These are phyloP conservation scores for Verticillium klebahnii DNA, from an alignment of 2,329 filamentous ascomycete genomes.

Conservation along the genomic window DNA sequence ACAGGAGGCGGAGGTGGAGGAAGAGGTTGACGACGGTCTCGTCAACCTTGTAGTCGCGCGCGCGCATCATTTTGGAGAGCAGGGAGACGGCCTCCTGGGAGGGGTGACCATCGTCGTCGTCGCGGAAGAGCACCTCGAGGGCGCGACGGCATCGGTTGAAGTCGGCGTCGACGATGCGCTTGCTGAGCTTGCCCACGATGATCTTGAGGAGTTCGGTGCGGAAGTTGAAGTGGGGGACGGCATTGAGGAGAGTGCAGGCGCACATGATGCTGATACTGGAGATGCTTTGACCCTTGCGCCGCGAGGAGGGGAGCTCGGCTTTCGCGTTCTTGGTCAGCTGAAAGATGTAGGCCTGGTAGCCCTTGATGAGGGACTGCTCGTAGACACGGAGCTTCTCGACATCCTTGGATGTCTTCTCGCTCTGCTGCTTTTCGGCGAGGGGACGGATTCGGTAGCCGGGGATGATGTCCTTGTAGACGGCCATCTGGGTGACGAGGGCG, in stretches of 20 bases:
- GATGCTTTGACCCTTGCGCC: constrained; percentile 43
- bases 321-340: constrained; percentile 67
- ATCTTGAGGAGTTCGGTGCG: constrained; percentile 83
- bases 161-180: constrained; percentile 65
- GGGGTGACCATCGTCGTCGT: constrained; percentile 86
- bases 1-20: constrained; percentile 79
- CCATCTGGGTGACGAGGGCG: constrained; percentile 77
- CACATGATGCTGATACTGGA: constrained; percentile 79
- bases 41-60: constrained; percentile 74
- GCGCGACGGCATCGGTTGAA: constrained; percentile 74
- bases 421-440: constrained; percentile 66
- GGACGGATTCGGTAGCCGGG: constrained; percentile 93
- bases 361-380: constrained; percentile 80
- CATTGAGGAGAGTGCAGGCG: constrained; percentile 71
- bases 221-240: constrained; percentile 97
- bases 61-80: constrained; percentile 93
- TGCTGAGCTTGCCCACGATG: constrained; percentile 76
- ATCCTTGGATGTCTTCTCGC: constrained; percentile 85
- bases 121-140: constrained; percentile 74
- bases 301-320: constrained; percentile 35
- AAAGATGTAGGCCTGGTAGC: constrained; percentile 81
- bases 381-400: constrained; percentile 77
- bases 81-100: constrained; percentile 82
- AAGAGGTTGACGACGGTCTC: constrained; percentile 88
- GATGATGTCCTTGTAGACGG: constrained; percentile 93